Evolutionary conservation across 2,329 filamentous ascomycete species (phyloP).

Genomic region (Beauveria brongniartii): DNA sequence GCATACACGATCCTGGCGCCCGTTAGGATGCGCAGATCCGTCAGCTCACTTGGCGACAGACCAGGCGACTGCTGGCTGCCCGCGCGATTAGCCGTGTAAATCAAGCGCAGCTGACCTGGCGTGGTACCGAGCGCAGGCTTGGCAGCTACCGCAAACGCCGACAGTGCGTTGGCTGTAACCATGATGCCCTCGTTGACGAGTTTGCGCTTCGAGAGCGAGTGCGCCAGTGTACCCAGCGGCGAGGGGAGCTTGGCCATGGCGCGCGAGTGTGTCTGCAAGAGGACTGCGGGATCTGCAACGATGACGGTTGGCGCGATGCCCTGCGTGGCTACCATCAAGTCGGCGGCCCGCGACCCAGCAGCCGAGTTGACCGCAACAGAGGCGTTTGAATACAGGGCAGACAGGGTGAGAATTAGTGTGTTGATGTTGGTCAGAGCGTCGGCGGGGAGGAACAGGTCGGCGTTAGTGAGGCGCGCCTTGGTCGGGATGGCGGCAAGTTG

Average conservation of each 20-base stretch:
- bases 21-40: slow-evolving; percentile 74
- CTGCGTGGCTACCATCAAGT: slow-evolving; percentile 65
- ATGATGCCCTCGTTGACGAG: slow-evolving; percentile 66
- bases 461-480: slow-evolving; percentile 61
- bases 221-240: slow-evolving; percentile 57
- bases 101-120: slow-evolving; percentile 68
- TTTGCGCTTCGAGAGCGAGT: slow-evolving; percentile 62
- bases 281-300: slow-evolving; percentile 66
- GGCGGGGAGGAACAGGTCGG: slow-evolving; percentile 78
- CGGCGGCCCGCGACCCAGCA: slow-evolving; percentile 57
- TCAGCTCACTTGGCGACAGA: slow-evolving; percentile 62
- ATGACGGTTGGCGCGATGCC: slow-evolving; percentile 75
- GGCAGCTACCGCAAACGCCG: slow-evolving; percentile 48
- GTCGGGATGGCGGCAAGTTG: slow-evolving; percentile 70
- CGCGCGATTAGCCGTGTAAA: slow-evolving; percentile 70
- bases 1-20: slow-evolving; percentile 78
- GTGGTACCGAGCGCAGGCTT: slow-evolving; percentile 51
- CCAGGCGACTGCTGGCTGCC: slow-evolving; percentile 56
- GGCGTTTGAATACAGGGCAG: slow-evolving; percentile 75
- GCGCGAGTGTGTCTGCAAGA: slow-evolving; percentile 58
- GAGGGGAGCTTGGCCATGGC: slow-evolving; percentile 52
- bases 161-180: slow-evolving; percentile 41
- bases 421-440: slow-evolving; percentile 75
- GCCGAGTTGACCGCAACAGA: slow-evolving; percentile 87
- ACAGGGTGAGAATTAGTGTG: slow-evolving; percentile 69